These are phyloP conservation scores for Trichoderma arundinaceum DNA, from an alignment of 2,329 filamentous ascomycete genomes.

Conservation along the genomic window DNA sequence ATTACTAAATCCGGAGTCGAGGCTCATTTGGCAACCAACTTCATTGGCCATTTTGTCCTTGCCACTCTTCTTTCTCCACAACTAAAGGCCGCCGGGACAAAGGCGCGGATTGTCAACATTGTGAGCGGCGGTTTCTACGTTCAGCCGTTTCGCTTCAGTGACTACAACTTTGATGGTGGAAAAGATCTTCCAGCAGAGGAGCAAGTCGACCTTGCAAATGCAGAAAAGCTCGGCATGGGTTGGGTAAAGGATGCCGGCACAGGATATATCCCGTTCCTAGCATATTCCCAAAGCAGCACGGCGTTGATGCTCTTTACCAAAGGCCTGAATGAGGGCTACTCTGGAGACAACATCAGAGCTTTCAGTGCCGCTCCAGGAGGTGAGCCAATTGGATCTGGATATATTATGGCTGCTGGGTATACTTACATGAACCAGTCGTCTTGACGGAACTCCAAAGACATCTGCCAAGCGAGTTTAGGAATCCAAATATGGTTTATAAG, in stretches of 20 bases:
- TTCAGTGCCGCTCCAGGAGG: constrained; percentile 21
- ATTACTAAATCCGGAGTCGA: background rate
- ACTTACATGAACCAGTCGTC: constrained; percentile 9
- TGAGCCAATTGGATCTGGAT: background rate
- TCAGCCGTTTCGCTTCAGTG: constrained; percentile 23
- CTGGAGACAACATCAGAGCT: background rate
- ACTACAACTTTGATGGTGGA: constrained; percentile 23
- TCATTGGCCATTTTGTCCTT: constrained; percentile 19
- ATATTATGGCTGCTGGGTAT: background rate
- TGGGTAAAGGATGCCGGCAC: constrained; percentile 9
- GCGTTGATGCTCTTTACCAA: constrained; percentile 23
- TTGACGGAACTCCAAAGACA: constrained; percentile 28
- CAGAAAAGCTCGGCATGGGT: constrained; percentile 19
- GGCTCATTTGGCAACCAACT: constrained; percentile 21
- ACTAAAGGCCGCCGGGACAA: background rate
- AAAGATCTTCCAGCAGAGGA: constrained; percentile 20
- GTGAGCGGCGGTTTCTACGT: constrained; percentile 20
- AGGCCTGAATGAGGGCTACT: constrained; percentile 12
- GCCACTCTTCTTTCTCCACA: constrained; percentile 11
- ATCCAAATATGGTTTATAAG: constrained; percentile 25
- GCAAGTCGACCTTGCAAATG: background rate
- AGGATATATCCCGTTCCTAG: constrained; percentile 22
- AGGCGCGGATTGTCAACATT: constrained; percentile 22
- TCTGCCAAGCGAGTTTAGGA: constrained; percentile 12
- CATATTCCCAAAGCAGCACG: constrained; percentile 23